phyloP scores from a whole-genome alignment of 768 basidiomycete species.

The Rhodotorula sphaerocarpa region DNA sequence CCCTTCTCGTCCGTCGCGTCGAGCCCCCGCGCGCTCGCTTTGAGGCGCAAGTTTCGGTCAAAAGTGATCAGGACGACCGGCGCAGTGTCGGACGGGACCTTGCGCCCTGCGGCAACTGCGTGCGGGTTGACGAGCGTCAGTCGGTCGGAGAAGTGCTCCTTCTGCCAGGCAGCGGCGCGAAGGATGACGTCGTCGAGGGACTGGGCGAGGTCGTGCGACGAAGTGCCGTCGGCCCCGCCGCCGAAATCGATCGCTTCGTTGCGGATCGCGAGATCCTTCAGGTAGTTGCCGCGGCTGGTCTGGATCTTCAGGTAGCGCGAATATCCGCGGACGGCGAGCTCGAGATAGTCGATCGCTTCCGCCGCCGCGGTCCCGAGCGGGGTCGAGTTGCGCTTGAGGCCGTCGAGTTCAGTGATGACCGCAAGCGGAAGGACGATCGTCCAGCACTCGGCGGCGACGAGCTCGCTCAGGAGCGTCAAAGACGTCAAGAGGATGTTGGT shows the following conservation, averaged over 20 bases:
- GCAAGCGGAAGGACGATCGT: constrained; percentile 75
- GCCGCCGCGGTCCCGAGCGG: constrained; percentile 67
- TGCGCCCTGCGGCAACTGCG: constrained; percentile 37
- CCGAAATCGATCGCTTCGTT: constrained; percentile 54
- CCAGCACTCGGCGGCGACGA: constrained; percentile 75
- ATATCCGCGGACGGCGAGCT: constrained; percentile 62
- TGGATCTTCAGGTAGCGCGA: constrained; percentile 77
- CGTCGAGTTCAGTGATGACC: constrained; percentile 94
- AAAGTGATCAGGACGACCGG: constrained; percentile 84
- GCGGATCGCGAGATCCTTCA: constrained; percentile 69
- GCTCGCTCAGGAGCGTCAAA: constrained; percentile 58
- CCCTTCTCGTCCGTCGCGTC: constrained; percentile 80
- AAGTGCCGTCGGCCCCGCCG: neutral
- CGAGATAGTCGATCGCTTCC: constrained; percentile 65
- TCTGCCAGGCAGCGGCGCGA: constrained; percentile 84
- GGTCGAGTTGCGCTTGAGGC: constrained; percentile 58
- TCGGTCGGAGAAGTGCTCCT: constrained; percentile 83
- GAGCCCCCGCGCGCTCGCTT: constrained; percentile 76
- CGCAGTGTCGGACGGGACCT: constrained; percentile 47
- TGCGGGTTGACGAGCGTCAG: constrained; percentile 57
- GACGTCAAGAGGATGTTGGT: constrained; percentile 90
- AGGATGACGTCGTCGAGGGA: constrained; percentile 95
- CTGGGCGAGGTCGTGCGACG: constrained; percentile 50
- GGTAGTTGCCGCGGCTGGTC: constrained; percentile 89
- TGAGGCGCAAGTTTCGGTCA: constrained; percentile 86